phyloP scores from a whole-genome alignment of 768 basidiomycete species.

The Trametes coccinea region DNA sequence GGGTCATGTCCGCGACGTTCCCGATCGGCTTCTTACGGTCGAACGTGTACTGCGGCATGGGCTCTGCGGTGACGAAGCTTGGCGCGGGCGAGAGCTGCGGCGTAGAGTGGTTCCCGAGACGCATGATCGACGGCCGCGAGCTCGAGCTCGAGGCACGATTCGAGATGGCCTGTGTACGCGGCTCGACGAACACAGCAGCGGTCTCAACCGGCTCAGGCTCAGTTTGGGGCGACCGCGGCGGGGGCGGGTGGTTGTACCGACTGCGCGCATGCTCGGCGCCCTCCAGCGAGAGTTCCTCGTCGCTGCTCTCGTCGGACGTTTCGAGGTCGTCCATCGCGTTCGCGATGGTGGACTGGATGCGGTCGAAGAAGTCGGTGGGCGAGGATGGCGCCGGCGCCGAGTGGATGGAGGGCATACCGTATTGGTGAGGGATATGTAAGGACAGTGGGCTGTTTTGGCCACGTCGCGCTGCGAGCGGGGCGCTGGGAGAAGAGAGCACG shows the following conservation, averaged over 20 bases:
- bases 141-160: constrained; percentile 24
- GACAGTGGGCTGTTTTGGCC: constrained; percentile 26
- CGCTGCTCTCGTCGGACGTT: constrained; percentile 49
- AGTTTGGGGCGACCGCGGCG: constrained; percentile 7
- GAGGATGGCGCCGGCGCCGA: constrained; percentile 67
- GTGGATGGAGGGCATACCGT: constrained; percentile 47
- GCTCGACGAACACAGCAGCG: constrained; percentile 33
- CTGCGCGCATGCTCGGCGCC: constrained; percentile 17
- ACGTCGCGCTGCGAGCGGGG: constrained; percentile 27
- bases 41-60: constrained; percentile 28
- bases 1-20: constrained; percentile 44
- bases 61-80: constrained; percentile 8
- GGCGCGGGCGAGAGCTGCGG: constrained; percentile 51
- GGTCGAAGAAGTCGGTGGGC: constrained; percentile 74
- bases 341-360: constrained; percentile 56
- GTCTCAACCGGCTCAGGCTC: constrained; percentile 12
- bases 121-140: constrained; percentile 53
- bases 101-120: constrained; percentile 68
- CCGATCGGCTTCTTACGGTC: constrained; percentile 53
- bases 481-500: background rate
- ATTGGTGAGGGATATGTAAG: constrained; percentile 44
- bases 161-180: constrained; percentile 39
- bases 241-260: constrained; percentile 13
- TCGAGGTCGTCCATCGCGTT: constrained; percentile 76
- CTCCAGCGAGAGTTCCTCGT: constrained; percentile 25